These are phyloP conservation scores for Ophiosphaerella narmari DNA, from an alignment of 2,329 filamentous ascomycete species.

Conservation along the genomic window DNA sequence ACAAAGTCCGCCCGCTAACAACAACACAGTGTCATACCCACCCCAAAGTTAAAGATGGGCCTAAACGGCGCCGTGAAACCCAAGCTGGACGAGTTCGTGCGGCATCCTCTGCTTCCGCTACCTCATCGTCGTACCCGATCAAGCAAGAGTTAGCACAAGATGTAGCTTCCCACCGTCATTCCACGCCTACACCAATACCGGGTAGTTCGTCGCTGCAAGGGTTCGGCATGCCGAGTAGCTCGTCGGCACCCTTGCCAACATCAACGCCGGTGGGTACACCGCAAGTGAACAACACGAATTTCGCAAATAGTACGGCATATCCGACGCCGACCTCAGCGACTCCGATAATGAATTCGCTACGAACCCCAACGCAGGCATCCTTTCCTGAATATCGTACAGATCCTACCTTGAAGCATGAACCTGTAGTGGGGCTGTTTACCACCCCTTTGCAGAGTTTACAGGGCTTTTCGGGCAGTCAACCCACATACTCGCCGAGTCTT, in stretches of 20 bases:
- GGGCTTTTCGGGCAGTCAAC: conserved; percentile 23
- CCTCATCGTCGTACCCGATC: conserved; percentile 41
- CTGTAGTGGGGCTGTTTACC: conserved; percentile 37
- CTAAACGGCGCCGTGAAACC: conserved; percentile 49
- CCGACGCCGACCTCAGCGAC: conserved; percentile 32
- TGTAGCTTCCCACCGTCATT: conserved; percentile 31
- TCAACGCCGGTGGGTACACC: conserved; percentile 28
- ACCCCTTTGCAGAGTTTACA: conserved; percentile 36
- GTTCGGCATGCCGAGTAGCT: conserved; percentile 29
- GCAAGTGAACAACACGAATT: conserved; percentile 22
- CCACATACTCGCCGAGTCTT: conserved; percentile 17
- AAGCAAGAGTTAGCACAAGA: conserved; percentile 35
- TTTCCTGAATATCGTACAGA: conserved; percentile 17
- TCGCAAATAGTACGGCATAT: conserved; percentile 28
- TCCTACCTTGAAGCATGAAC: conserved; percentile 20
- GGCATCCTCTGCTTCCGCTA: conserved; percentile 40
- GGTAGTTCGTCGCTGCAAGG: conserved; percentile 29
- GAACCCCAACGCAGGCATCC: conserved; percentile 23
- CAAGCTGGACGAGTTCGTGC: conserved; percentile 43
- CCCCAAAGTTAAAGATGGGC: conserved; percentile 50
- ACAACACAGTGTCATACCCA: conserved; percentile 47
- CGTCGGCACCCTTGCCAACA: conserved; percentile 14
- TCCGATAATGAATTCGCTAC: conserved; percentile 24
- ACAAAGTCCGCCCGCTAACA: conserved; percentile 29
- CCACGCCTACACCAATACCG: conserved; percentile 33